Evolutionary conservation across 441 rosid genomes (phyloP).

Genomic region (Mallotus japonicus): DNA sequence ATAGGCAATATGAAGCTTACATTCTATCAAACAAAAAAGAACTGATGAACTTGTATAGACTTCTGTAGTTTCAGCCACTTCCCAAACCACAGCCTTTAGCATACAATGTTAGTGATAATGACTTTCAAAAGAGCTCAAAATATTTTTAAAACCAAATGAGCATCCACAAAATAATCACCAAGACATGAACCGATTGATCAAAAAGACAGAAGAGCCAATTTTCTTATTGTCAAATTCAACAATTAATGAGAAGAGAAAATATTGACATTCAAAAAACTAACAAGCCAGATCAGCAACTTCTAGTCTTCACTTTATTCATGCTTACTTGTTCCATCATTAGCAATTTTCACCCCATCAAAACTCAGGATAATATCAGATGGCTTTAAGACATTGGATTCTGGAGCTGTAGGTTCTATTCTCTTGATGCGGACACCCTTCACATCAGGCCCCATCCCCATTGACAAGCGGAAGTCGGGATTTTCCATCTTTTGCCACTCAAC

Average conservation of each 20-base stretch:
- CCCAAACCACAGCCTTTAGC: background rate
- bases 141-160: background rate
- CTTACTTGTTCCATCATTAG: slow-evolving; percentile 95
- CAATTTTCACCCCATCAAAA: slow-evolving; percentile 80
- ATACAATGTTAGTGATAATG: background rate
- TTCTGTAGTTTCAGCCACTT: background rate
- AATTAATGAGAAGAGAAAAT: background rate
- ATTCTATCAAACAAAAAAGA: background rate
- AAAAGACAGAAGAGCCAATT: background rate
- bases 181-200: background rate
- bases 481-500: slow-evolving; percentile 99
- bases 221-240: background rate
- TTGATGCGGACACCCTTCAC: slow-evolving; percentile 88
- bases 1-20: background rate
- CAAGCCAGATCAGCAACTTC: background rate
- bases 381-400: slow-evolving; percentile 76
- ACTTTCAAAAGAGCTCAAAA: background rate
- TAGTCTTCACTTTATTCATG: background rate
- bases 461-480: slow-evolving; percentile 74
- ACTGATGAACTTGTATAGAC: background rate
- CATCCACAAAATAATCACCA: background rate
- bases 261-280: background rate
- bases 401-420: slow-evolving; percentile 88
- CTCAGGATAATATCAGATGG: slow-evolving; percentile 81
- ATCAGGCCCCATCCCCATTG: slow-evolving; percentile 79